Conservation (phyloP, 805 yeast genomes). For the Suhomyces sp. region DNA sequence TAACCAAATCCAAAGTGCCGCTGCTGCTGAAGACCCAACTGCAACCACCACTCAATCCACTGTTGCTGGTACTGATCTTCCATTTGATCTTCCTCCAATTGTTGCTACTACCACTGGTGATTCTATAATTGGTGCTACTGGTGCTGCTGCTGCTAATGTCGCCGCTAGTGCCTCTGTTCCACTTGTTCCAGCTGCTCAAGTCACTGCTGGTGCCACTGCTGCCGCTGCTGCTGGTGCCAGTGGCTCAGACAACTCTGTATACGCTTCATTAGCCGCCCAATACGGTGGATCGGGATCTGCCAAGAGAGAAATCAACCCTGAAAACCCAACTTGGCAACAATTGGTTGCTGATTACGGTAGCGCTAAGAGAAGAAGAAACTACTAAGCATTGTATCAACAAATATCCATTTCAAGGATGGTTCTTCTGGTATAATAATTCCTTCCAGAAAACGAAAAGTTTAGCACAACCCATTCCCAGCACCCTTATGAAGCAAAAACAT, state of each 20-base stretch:
- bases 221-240: constrained; percentile 6
- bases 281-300: constrained; percentile 10
- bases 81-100: constrained; percentile 1
- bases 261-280: constrained; percentile 12
- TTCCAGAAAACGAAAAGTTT: too few species aligned
- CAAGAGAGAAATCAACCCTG: too few species aligned
- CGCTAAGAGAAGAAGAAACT: constrained; percentile 18
- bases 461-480: too few species aligned
- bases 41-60: constrained; percentile 12
- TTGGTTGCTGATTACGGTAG: too few species aligned
- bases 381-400: constrained; percentile 8
- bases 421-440: neutral
- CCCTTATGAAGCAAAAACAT: too few species aligned
- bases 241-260: constrained; percentile 7
- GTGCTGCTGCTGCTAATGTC: constrained; percentile 9
- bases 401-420: constrained; percentile 7
- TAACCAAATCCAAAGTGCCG: constrained; percentile 6
- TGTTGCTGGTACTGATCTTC: constrained; percentile 8
- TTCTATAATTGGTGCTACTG: constrained; percentile 8
- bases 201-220: constrained; percentile 7
- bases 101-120: constrained; percentile 13
- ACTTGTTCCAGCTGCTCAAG: neutral
- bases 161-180: constrained; percentile 9
- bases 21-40: constrained; percentile 11
- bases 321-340: too few species aligned